Conservation (phyloP, 164 flowering plant species). For the Vitis vinifera region ASM3070453v1 NC_081818.1:28795501-28796000, state of each 20-base stretch:
- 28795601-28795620: too few relatives aligned
- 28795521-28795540: too few relatives aligned
- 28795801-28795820: constrained; percentile 47
- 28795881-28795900: constrained; percentile 46
- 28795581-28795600: too few relatives aligned
- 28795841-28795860: constrained; percentile 73
- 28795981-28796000: constrained; percentile 12
- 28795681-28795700: too few relatives aligned
- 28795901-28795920: constrained; percentile 56
- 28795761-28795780: constrained; percentile 44
- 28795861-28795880: constrained; percentile 64
- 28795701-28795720: not conserved
- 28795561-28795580: too few relatives aligned
- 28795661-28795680: too few relatives aligned
- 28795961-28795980: constrained; percentile 13
- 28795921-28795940: constrained; percentile 25
- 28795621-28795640: too few relatives aligned
- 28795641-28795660: too few relatives aligned
- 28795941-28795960: constrained; percentile 13
- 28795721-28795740: constrained; percentile 44
- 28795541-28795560: too few relatives aligned
- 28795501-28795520: too few relatives aligned
- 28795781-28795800: constrained; percentile 51
- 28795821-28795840: constrained; percentile 53
- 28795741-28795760: constrained; percentile 48